These are phyloP conservation scores for Mucor irregularis DNA, from an alignment of 371 early-diverging fungal genomes.

Conservation along the genomic window DNA sequence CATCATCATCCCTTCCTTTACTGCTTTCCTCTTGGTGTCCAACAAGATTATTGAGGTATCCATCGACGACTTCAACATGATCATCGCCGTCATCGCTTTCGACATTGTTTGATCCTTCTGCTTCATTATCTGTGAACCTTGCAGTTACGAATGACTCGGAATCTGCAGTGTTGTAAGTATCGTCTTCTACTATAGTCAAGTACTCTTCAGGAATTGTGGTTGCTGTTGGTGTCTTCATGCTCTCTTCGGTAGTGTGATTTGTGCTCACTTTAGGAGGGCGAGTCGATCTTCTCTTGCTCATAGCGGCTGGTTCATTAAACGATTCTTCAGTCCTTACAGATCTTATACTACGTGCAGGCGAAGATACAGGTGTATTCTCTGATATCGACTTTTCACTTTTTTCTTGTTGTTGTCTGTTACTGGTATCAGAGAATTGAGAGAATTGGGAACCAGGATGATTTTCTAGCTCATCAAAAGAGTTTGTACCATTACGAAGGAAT, in stretches of 20 bases:
- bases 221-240: neutral
- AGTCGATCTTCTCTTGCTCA: neutral
- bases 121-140: no score
- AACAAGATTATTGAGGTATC: no score
- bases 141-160: slow-evolving; percentile 73
- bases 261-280: neutral
- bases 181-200: slow-evolving; percentile 51
- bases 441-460: neutral
- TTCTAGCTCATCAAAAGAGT: neutral
- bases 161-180: slow-evolving; percentile 73
- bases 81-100: slow-evolving; percentile 45
- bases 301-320: slow-evolving; percentile 8
- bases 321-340: slow-evolving; percentile 13
- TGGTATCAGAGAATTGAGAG: no score
- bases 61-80: slow-evolving; percentile 53
- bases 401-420: neutral
- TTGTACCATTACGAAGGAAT: neutral
- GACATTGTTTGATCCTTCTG: no score
- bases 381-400: neutral
- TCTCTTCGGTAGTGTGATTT: neutral
- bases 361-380: slow-evolving; percentile 11
- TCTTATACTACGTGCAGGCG: slow-evolving; percentile 12
- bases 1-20: slow-evolving; percentile 6
- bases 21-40: no score
- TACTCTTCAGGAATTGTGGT: neutral